phyloP scores from a whole-genome alignment of 2,329 filamentous ascomycete genomes.

The Westerdykella aurantiaca region DNA sequence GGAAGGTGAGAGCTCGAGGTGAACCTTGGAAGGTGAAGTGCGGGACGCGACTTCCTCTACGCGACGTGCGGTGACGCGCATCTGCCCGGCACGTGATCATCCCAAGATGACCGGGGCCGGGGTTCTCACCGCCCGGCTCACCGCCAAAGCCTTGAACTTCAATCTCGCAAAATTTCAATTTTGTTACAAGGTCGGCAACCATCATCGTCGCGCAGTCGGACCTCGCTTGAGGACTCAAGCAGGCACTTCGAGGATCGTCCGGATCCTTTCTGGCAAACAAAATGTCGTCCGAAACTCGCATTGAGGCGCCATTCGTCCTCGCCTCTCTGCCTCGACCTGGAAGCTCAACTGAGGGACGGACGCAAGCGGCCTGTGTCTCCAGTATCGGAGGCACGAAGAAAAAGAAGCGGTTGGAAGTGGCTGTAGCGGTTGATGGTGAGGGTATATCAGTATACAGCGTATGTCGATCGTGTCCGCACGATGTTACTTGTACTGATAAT shows the following conservation, averaged over 20 bases:
- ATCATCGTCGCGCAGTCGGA: neutral
- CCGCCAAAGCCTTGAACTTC: neutral
- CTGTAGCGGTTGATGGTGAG: slow-evolving; percentile 55
- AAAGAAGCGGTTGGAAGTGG: slow-evolving; percentile 58
- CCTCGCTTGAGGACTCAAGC: slow-evolving; percentile 6
- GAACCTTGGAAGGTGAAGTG: neutral
- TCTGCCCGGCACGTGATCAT: neutral
- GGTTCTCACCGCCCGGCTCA: neutral
- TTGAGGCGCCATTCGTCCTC: slow-evolving; percentile 38
- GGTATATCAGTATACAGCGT: slow-evolving; percentile 60
- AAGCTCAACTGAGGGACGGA: slow-evolving; percentile 35
- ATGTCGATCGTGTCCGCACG: slow-evolving; percentile 11
- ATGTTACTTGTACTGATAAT: slow-evolving; percentile 8
- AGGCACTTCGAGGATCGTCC: slow-evolving; percentile 2
- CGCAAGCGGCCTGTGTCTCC: slow-evolving; percentile 45
- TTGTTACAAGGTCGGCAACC: neutral
- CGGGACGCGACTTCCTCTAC: neutral
- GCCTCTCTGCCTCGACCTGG: slow-evolving; percentile 42
- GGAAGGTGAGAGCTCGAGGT: neutral
- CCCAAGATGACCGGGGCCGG: neutral
- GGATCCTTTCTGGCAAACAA: slow-evolving; percentile 19
- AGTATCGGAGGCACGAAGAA: slow-evolving; percentile 52
- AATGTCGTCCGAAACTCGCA: slow-evolving; percentile 34
- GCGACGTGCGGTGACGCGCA: neutral
- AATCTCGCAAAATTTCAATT: neutral